Conservation (phyloP, 1,284 basidiomycete species). For the Moesziomyces sp. region DNA sequence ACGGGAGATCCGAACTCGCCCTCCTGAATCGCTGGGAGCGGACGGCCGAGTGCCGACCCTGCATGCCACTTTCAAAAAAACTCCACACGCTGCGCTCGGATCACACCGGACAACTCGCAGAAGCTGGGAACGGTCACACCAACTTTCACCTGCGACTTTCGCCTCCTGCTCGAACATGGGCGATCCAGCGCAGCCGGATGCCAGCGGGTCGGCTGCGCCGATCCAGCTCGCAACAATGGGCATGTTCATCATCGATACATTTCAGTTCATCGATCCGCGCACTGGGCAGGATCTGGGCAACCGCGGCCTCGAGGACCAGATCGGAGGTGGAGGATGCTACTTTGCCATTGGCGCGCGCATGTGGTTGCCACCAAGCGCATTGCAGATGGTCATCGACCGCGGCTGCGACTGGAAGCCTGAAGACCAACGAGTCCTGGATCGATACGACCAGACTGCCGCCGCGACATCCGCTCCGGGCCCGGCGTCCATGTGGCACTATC, state of each 20-base stretch:
- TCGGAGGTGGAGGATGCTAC: conserved; percentile 85
- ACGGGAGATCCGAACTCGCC: background rate
- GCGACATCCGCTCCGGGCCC: background rate
- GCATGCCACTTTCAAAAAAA: background rate
- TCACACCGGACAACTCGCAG: background rate
- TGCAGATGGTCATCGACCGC: conserved; percentile 80
- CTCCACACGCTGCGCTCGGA: background rate
- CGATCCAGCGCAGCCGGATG: background rate
- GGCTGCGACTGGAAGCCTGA: conserved; percentile 80
- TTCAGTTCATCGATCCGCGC: conserved; percentile 29
- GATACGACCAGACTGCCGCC: conserved; percentile 74
- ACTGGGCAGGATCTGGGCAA: conserved; percentile 34
- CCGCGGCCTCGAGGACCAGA: conserved; percentile 71
- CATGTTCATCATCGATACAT: conserved; percentile 59
- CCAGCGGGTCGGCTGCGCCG: conserved; percentile 11
- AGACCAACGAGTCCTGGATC: conserved; percentile 74
- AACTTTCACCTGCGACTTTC: too few relatives aligned
- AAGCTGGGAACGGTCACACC: too few relatives aligned
- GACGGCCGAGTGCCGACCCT: background rate
- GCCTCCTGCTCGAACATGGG: background rate
- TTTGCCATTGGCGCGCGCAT: conserved; percentile 79
- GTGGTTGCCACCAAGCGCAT: conserved; percentile 70
- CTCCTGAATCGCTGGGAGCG: too few relatives aligned
- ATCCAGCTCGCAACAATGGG: conserved; percentile 43
- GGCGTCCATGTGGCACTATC: conserved; percentile 78